Percentiles rank a stretch among this genome's conserved stretches.
Conservation (phyloP, 2,329 filamentous ascomycete species). For the Talaromyces sp. region DNA sequence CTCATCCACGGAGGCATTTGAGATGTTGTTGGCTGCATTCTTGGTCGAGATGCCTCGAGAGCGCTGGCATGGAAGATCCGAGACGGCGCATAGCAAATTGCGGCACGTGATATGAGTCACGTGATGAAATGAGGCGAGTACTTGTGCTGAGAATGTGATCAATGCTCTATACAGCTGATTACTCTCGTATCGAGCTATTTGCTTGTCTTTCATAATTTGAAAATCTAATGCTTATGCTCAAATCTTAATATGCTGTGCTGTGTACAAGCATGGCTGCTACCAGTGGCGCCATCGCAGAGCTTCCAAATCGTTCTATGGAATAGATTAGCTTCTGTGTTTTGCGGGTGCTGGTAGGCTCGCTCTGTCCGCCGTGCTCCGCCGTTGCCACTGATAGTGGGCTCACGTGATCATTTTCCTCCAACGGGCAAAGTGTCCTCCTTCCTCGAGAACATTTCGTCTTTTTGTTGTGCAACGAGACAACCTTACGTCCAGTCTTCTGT, state of each 20-base stretch:
- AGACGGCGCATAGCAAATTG: background rate
- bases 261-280: background rate
- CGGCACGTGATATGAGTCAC: background rate
- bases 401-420: slow-evolving; percentile 10
- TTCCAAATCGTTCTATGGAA: slow-evolving; percentile 10
- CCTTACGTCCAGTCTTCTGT: background rate
- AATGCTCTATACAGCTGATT: no score
- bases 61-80: background rate
- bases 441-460: background rate
- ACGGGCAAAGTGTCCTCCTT: slow-evolving; percentile 12
- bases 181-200: no score
- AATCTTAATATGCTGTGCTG: no score
- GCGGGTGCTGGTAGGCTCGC: background rate
- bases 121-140: background rate
- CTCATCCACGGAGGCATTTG: background rate
- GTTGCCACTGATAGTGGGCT: slow-evolving; percentile 9
- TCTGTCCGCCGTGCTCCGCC: background rate
- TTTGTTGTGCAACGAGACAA: background rate
- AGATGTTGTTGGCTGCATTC: slow-evolving; percentile 2
- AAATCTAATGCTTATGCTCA: background rate
- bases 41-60: background rate
- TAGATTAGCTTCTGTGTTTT: background rate
- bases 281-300: background rate
- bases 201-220: no score
- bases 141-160: background rate